Evolutionary conservation across 139 green algal genomes (phyloP).

Genomic region (Pseudopediastrum boryanum): DNA sequence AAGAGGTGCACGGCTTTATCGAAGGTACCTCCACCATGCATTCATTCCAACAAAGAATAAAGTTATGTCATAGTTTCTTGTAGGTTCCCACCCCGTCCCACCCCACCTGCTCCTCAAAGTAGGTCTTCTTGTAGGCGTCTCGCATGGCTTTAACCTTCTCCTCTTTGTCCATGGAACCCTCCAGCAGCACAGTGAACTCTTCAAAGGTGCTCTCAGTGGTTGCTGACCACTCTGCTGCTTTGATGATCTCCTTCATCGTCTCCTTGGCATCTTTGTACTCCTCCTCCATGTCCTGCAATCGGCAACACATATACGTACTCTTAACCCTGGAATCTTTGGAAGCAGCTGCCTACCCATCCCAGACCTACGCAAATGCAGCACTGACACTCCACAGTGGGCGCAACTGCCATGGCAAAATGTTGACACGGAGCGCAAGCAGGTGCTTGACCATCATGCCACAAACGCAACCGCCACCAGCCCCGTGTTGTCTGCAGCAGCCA

Average conservation of each 20-base stretch:
- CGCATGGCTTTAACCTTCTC: slow-evolving; percentile 1
- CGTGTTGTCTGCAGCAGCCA: too few relatives aligned
- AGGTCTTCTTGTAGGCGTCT: slow-evolving; percentile 53
- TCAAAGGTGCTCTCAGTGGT: slow-evolving; percentile 21
- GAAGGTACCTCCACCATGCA: neutral
- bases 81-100: slow-evolving; percentile 3
- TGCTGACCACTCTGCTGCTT: slow-evolving; percentile 9
- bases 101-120: slow-evolving; percentile 63
- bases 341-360: too few relatives aligned
- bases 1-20: neutral
- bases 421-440: too few relatives aligned
- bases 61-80: neutral
- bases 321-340: too few relatives aligned
- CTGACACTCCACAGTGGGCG: too few relatives aligned
- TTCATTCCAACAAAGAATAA: neutral
- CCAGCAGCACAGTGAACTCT: slow-evolving; percentile 34
- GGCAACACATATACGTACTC: too few relatives aligned
- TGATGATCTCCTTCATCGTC: slow-evolving; percentile 31
- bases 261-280: slow-evolving; percentile 60
- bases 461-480: too few relatives aligned
- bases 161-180: neutral
- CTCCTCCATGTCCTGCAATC: slow-evolving; percentile 81
- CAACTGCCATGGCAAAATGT: too few relatives aligned
- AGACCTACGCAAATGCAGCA: too few relatives aligned
- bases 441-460: too few relatives aligned